Evolutionary conservation across 2,329 filamentous ascomycete species (phyloP).

Genomic region (Diaporthe destruens): DNA sequence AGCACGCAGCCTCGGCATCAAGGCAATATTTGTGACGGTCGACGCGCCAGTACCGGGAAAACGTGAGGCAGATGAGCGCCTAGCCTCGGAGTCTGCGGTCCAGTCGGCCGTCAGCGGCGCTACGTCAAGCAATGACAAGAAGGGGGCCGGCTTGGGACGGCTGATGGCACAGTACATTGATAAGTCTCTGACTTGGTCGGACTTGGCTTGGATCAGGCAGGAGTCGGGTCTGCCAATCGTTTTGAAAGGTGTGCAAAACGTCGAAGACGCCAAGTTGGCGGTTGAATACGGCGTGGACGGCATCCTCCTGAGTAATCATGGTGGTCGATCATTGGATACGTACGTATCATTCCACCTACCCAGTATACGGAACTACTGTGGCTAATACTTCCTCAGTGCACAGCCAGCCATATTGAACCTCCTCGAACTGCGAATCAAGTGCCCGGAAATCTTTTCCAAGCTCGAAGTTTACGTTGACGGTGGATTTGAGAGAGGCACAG

Average conservation of each 20-base stretch:
- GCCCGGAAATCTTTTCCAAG: constrained; percentile 61
- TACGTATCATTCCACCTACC: not conserved
- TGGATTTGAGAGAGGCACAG: constrained; percentile 65
- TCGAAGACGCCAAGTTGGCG: constrained; percentile 65
- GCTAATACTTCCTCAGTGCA: not conserved
- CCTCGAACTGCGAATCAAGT: constrained; percentile 64
- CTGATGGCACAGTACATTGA: constrained; percentile 67
- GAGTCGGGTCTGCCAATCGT: constrained; percentile 63
- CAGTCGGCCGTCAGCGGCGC: constrained; percentile 55
- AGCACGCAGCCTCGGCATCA: constrained; percentile 61
- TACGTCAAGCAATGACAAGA: constrained; percentile 61
- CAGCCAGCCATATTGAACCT: constrained; percentile 50
- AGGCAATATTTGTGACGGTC: constrained; percentile 64
- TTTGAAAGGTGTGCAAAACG: constrained; percentile 68
- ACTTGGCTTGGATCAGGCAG: constrained; percentile 64
- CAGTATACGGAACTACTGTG: no score
- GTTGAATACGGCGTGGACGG: constrained; percentile 55
- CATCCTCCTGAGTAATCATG: constrained; percentile 38
- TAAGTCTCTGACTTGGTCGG: constrained; percentile 63
- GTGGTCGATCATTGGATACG: constrained; percentile 36
- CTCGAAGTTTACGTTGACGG: constrained; percentile 68
- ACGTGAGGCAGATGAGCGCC: constrained; percentile 68
- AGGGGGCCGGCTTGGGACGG: constrained; percentile 65
- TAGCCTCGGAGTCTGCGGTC: constrained; percentile 56
- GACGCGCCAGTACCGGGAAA: constrained; percentile 69